A percentile compares a stretch with the other conserved stretches of the same genome.
Conservation (phyloP, 2,329 filamentous ascomycete genomes). For the Botrytis cinerea region DNA sequence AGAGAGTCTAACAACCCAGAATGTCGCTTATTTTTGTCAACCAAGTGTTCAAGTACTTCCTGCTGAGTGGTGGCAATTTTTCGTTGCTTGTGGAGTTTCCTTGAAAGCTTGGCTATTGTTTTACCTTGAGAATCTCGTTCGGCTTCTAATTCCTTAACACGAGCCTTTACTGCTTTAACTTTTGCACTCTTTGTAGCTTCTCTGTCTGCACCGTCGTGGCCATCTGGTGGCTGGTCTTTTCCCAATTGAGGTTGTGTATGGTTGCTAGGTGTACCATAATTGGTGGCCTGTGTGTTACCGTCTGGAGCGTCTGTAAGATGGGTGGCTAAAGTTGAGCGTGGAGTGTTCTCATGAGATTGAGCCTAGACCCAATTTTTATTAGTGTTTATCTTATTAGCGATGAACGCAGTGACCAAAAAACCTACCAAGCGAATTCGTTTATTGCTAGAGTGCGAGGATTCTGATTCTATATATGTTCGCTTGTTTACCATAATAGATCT, state of each 20-base stretch:
- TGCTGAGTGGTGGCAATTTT: not conserved
- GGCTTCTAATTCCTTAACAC: not conserved
- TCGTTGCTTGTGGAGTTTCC: not conserved
- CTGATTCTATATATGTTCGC: not conserved
- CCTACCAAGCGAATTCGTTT: not conserved
- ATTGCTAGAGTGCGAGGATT: not conserved
- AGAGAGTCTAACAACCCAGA: not conserved
- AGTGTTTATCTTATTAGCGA: not conserved
- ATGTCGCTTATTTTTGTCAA: not conserved
- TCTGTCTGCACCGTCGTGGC: not conserved
- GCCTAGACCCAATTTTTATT: not conserved
- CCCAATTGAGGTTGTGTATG: not conserved
- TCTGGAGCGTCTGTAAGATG: not conserved
- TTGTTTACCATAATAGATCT: fast-evolving
- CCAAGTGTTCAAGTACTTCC: not conserved
- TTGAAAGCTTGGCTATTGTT: not conserved
- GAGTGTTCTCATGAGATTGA: not conserved
- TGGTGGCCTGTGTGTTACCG: too few relatives aligned
- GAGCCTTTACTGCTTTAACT: not conserved
- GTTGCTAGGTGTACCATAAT: not conserved
- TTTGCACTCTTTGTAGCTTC: not conserved
- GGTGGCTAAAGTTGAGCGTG: not conserved
- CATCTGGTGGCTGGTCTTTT: not conserved
- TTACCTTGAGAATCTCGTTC: not conserved
- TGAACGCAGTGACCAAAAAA: not conserved